A percentile compares a stretch with the other conserved stretches of the same genome.
These are phyloP conservation scores for Pleurotus cornucopiae DNA, from an alignment of 768 basidiomycete genomes.

Conservation along the genomic window DNA sequence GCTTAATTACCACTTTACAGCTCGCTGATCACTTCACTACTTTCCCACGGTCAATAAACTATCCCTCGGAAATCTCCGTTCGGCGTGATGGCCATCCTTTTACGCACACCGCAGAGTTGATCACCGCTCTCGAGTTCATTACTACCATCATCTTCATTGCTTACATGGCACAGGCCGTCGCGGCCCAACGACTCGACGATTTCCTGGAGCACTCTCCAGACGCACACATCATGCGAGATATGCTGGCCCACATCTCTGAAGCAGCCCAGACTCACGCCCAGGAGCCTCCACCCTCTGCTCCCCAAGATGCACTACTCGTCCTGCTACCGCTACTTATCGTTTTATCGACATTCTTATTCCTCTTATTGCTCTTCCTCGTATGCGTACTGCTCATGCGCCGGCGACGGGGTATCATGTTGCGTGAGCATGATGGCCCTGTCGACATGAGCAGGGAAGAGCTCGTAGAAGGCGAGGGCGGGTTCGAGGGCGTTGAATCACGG, in stretches of 20 bases:
- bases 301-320: conserved; percentile 69
- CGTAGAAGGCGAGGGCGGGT: conserved; percentile 87
- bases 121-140: not conserved
- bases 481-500: conserved; percentile 85
- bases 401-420: conserved; percentile 71
- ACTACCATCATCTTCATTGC: not conserved
- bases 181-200: conserved; percentile 1
- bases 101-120: not conserved
- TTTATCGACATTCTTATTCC: conserved; percentile 86
- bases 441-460: conserved; percentile 93
- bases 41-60: not conserved
- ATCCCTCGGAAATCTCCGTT: not conserved
- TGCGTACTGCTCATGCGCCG: conserved; percentile 82
- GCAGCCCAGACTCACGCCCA: not conserved
- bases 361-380: conserved; percentile 87
- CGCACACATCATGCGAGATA: not conserved
- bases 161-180: not conserved
- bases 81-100: not conserved
- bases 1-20: not conserved
- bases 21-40: not conserved
- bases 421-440: conserved; percentile 87
- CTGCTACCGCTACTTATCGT: conserved; percentile 94
- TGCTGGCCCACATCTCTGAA: not conserved
- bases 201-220: not conserved
- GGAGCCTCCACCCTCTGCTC: conserved; percentile 22